Percentiles rank a stretch among this genome's conserved stretches.
Evolutionary conservation across 2,329 filamentous ascomycete species (phyloP).

Genomic region (Rosellinia necatrix): DNA sequence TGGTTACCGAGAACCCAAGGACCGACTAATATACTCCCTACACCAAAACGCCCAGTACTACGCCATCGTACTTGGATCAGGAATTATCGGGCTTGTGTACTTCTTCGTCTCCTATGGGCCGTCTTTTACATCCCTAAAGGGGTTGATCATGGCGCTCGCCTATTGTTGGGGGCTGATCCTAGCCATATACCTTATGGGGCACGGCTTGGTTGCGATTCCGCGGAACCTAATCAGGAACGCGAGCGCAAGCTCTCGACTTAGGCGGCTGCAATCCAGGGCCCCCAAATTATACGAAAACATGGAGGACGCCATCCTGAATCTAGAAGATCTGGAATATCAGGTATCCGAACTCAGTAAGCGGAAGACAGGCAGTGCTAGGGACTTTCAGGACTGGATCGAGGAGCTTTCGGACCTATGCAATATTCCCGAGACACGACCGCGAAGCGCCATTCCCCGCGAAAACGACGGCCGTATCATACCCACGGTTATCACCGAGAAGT

Average conservation of each 20-base stretch:
- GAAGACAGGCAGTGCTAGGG: conserved; percentile 75
- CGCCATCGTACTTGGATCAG: conserved; percentile 73
- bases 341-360: conserved; percentile 78
- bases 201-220: conserved; percentile 91
- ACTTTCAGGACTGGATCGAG: conserved; percentile 94
- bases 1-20: conserved; percentile 85
- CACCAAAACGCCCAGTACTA: conserved; percentile 89
- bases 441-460: conserved; percentile 47
- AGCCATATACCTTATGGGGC: conserved; percentile 97
- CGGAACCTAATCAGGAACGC: conserved; percentile 79
- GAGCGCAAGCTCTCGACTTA: conserved; percentile 73
- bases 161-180: conserved; percentile 92
- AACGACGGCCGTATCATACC: conserved; percentile 62
- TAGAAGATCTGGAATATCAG: conserved; percentile 82
- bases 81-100: conserved; percentile 76
- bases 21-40: conserved; percentile 81
- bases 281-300: conserved; percentile 85
- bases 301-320: conserved; percentile 77
- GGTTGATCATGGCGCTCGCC: conserved; percentile 86
- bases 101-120: conserved; percentile 80
- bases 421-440: conserved; percentile 64
- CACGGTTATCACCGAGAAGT: conserved; percentile 88
- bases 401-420: conserved; percentile 81
- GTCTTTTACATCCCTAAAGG: conserved; percentile 74
- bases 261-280: conserved; percentile 76